Base-by-base conservation (phyloP, 768 basidiomycete genomes). In the Russula compacta region DNA sequence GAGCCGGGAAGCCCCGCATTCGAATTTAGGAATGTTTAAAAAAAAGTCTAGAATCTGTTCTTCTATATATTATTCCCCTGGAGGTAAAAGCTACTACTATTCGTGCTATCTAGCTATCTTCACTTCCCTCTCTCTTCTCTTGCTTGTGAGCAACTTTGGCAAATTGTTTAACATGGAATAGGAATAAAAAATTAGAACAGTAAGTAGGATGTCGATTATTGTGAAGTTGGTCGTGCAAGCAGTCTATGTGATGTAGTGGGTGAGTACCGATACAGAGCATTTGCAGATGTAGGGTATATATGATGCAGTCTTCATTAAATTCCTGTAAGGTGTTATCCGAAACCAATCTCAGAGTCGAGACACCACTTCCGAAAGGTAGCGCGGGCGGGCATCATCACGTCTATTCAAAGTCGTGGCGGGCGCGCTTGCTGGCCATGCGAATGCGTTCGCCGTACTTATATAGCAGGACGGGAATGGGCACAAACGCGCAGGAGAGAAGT, bases 1-100 rank as follows among this genome's bases (percentile, higher is more conserved):
- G 92, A 95, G 74, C 95, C 95, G 38, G 92, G 89, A 10, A 79
- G 76, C 39, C 94, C 94, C 49, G 86, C 85, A 4, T 89, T 94
- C 68, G 87, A 93, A 69, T 95, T 93, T 73, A 83, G 84, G 70
- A 97, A 95, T 73, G 83, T 87, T 15, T 75, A 73, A 56, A 29
- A 56, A 29, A 24, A 33, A 5, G 42, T 50, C 17, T 49, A 55
- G 47, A 50, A 8, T 12, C 32, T 36, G 19, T 43, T 32, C 7
- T 43, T 40, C 11, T 24, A 12, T 48, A 29, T 24, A 1, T 19
- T 15, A 21, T n/a, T 7, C 29, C 15, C 42, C 24, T n/a, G 49
- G 33, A 42, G 24, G 33, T n/a, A 58, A 51, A 51, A 35, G n/a
- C 49, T 58, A 32, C 47, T 40, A 14, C 35, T 11, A 6, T 39